phyloP scores from a whole-genome alignment of 2,329 filamentous ascomycete species.

The Penicillium capsulatum region DNA sequence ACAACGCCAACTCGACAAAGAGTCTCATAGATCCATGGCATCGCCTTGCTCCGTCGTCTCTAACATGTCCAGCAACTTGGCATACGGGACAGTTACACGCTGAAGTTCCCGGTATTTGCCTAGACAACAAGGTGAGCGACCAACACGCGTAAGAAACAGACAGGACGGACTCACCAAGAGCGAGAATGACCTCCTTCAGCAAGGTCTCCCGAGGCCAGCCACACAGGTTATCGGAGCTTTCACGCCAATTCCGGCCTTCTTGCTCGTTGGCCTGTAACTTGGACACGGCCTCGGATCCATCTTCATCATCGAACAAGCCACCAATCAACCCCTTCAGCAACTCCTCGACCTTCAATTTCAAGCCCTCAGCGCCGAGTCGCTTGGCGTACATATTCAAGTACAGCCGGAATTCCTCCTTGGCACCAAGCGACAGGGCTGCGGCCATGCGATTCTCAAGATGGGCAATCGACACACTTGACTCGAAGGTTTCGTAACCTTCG shows the following conservation, averaged over 20 bases:
- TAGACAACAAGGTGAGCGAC: constrained; percentile 38
- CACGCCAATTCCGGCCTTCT: constrained; percentile 45
- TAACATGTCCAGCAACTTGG: constrained; percentile 65
- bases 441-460: constrained; percentile 94
- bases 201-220: constrained; percentile 88
- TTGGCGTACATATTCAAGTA: constrained; percentile 99
- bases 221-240: constrained; percentile 66
- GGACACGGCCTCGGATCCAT: constrained; percentile 44
- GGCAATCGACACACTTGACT: constrained; percentile 84
- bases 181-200: constrained; percentile 84
- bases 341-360: constrained; percentile 87
- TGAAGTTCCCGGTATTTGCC: constrained; percentile 95
- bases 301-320: constrained; percentile 57
- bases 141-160: constrained; percentile 2
- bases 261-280: constrained; percentile 30
- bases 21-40: constrained; percentile 35
- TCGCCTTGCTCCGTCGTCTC: constrained; percentile 30
- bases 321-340: constrained; percentile 77
- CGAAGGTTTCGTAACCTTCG: constrained; percentile 88
- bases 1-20: constrained; percentile 18
- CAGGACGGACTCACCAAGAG: constrained; percentile 64
- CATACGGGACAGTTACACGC: constrained; percentile 90
- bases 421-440: constrained; percentile 76
- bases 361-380: constrained; percentile 82
- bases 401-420: constrained; percentile 86